Conservation (phyloP, 352 stramenopile species). For the Hyaloperonospora arabidopsidis region DNA sequence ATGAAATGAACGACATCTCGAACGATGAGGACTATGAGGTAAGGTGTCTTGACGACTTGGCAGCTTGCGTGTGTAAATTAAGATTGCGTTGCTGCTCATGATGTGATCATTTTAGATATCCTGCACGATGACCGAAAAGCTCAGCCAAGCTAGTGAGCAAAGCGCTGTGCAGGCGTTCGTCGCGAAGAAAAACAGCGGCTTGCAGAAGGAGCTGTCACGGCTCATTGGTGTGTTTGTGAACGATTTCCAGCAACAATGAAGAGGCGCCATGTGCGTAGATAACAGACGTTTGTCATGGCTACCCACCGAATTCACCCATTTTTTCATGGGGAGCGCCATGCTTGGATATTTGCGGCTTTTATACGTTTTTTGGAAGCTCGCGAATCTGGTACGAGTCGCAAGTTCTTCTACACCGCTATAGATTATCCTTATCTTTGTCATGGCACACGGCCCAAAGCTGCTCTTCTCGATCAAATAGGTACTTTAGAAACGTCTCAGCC, state of each 20-base stretch:
- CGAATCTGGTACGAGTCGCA: too few species aligned
- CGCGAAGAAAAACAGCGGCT: constrained; percentile 29
- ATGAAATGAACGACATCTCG: constrained; percentile 77
- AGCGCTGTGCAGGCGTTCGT: constrained; percentile 48
- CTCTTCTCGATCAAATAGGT: too few species aligned
- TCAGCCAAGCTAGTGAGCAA: constrained; percentile 32
- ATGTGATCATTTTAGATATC: constrained; percentile 41
- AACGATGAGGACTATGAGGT: constrained; percentile 86
- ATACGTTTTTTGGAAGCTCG: too few species aligned
- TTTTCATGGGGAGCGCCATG: too few species aligned
- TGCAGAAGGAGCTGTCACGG: constrained; percentile 62
- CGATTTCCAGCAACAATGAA: constrained; percentile 69
- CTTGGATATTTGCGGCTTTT: too few species aligned
- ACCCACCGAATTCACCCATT: too few species aligned
- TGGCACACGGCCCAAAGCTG: too few species aligned
- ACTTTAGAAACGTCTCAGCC: too few species aligned
- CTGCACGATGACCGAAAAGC: constrained; percentile 47
- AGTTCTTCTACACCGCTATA: too few species aligned
- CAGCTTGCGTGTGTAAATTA: neutral
- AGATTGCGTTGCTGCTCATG: neutral
- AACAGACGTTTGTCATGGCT: too few species aligned
- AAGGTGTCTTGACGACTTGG: constrained; percentile 5
- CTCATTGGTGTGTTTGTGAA: constrained; percentile 47
- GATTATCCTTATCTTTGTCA: too few species aligned
- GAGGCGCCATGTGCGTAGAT: too few species aligned